phyloP scores from a whole-genome alignment of 495 filamentous ascomycete species.

The Tricharina praecox region DNA sequence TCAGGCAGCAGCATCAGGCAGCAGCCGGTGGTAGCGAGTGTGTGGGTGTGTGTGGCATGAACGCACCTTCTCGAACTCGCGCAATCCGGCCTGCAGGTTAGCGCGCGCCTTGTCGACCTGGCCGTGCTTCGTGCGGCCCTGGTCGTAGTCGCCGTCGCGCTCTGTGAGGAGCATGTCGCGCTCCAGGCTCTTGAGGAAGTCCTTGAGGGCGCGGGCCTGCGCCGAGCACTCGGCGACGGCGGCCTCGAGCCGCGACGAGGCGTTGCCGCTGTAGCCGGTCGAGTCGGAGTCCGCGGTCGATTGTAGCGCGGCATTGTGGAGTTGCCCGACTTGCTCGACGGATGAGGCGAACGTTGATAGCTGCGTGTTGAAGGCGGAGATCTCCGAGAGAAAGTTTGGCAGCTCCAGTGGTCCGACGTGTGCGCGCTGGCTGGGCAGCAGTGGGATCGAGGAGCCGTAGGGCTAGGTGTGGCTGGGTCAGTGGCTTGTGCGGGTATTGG shows the following conservation, averaged over 20 bases:
- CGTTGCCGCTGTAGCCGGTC: conserved; percentile 3
- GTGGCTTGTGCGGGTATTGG: too few relatives aligned
- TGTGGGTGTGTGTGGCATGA: background rate
- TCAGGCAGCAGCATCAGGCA: background rate
- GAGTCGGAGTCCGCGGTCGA: background rate
- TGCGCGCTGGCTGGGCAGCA: background rate
- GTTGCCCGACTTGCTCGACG: background rate
- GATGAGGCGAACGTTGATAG: background rate
- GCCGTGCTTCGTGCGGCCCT: conserved; percentile 39
- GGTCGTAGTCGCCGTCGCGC: conserved; percentile 29
- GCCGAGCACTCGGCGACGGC: conserved; percentile 47
- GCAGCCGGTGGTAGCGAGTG: background rate
- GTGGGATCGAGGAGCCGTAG: background rate
- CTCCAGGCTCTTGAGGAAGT: conserved; percentile 51
- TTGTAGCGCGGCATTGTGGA: background rate
- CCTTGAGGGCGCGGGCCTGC: conserved; percentile 46
- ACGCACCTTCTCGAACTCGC: conserved; percentile 37
- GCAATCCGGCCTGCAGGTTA: conserved; percentile 45
- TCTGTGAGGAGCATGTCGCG: conserved; percentile 40
- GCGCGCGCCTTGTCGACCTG: conserved; percentile 48
- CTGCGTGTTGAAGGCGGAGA: background rate
- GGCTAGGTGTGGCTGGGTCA: too few relatives aligned
- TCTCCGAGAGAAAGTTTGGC: background rate
- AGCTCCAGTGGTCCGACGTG: background rate
- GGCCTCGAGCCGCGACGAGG: conserved; percentile 35